A percentile compares a stretch with the other conserved stretches of the same genome.
phyloP scores from a whole-genome alignment of 2,329 filamentous ascomycete species.

The Zelopaecilomyces penicillatus region DNA sequence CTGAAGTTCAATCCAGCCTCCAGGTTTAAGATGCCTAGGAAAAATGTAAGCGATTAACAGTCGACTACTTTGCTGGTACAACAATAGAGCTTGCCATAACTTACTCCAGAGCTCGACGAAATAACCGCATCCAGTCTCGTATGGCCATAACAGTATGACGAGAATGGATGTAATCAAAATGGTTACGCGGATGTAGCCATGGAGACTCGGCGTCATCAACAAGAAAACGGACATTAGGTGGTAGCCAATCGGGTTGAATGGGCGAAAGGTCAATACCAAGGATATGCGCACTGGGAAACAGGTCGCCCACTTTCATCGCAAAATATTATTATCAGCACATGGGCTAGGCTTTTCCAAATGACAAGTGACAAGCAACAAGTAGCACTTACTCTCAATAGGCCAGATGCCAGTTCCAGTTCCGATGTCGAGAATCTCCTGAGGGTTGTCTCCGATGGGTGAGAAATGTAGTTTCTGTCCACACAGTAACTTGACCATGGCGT shows the following conservation, averaged over 20 bases:
- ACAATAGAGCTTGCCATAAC: slow-evolving; percentile 5
- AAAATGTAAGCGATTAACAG: slow-evolving; percentile 1
- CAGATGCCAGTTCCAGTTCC: slow-evolving; percentile 52
- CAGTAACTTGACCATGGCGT: slow-evolving; percentile 41
- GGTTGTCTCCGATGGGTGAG: slow-evolving; percentile 39
- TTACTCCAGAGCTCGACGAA: slow-evolving; percentile 39
- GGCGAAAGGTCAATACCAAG: slow-evolving; percentile 39
- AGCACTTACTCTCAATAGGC: slow-evolving; percentile 44
- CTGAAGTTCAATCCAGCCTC: slow-evolving; percentile 48
- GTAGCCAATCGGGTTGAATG: slow-evolving; percentile 43
- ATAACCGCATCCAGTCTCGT: slow-evolving; percentile 44
- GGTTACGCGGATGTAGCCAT: slow-evolving; percentile 45
- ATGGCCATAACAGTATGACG: slow-evolving; percentile 49
- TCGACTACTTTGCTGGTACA: background rate
- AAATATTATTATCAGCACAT: background rate
- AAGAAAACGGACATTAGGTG: slow-evolving; percentile 47
- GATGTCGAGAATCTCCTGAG: slow-evolving; percentile 46
- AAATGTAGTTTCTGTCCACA: slow-evolving; percentile 42
- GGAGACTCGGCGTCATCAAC: slow-evolving; percentile 50
- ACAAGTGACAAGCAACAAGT: background rate
- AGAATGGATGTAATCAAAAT: slow-evolving; percentile 55
- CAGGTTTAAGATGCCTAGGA: slow-evolving; percentile 41
- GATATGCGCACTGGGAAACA: slow-evolving; percentile 34
- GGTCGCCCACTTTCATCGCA: slow-evolving; percentile 34
- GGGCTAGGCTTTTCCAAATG: background rate